Evolutionary conservation across 441 rosid species (phyloP), one percentile per base, ranked within the genome.

Genomic region (Arabidopsis lyrata): DNA sequence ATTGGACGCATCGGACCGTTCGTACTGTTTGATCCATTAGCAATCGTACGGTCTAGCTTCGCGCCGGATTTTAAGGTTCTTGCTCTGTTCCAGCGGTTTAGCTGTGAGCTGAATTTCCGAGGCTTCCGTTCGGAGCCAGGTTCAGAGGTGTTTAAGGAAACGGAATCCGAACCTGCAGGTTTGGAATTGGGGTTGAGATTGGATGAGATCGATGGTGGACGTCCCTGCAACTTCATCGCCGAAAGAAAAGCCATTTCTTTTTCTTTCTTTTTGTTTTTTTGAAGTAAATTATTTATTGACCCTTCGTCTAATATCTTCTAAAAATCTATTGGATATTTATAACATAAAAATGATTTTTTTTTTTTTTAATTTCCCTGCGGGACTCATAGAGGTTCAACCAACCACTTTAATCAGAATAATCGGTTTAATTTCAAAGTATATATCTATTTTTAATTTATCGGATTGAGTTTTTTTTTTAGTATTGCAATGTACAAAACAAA

Each of bases 51-150:
- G 77, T 87, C 92, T 39, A 89, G 81, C 81, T 87, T 90, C 39
- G 70, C 76, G 58, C 95, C 92, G 47, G 93, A 87, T 20, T 87
- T 84, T 55, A 91, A 64, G 20, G 90, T 66, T n/a, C 97, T 97
- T 61, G 95, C 97, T 65, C 86, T 84, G 75, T 90, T 84, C 98
- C 98, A 93, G 55, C 95, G 91, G 73, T 77, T 88, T 34, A 91
- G 92, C 81, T 88, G 91, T 29, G 92, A 58, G 74, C 95, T 91
- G 36, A 75, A 80, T 70, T 87, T 89, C 71, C 86, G 85, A 42
- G 80, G 65, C 74, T 66, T 86, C 5, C 60, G 80, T 18, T 83
- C 77, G 75, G 85, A 62, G 56, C 66, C 68, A 44, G 81, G 60
- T 44, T 75, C 72, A 70, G 87, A 56, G 44, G 62, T 9, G 66